phyloP scores from a whole-genome alignment of 179 eudicot species.

The Sideroxylon spinosum region DNA sequence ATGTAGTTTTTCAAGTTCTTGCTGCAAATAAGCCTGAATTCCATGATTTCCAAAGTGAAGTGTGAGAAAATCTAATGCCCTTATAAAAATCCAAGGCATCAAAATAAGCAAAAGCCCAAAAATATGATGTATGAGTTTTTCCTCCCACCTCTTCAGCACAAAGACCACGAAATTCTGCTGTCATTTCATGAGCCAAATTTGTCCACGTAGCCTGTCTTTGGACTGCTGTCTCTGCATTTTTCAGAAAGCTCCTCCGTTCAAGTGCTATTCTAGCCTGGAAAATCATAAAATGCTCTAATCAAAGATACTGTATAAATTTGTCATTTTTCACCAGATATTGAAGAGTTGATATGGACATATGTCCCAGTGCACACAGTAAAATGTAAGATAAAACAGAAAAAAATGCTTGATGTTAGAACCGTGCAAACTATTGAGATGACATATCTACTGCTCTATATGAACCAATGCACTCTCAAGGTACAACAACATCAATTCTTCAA shows the following conservation, averaged over 20 bases:
- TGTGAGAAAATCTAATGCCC: constrained; percentile 4
- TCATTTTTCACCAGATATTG: background rate
- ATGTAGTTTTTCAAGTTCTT: constrained; percentile 92
- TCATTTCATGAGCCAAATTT: constrained; percentile 96
- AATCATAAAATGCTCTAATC: constrained; percentile 1
- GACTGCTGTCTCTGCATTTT: constrained; percentile 88
- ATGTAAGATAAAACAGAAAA: too few relatives aligned
- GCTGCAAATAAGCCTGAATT: constrained; percentile 87
- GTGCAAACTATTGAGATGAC: too few relatives aligned
- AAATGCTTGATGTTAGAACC: background rate
- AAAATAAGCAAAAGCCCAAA: background rate
- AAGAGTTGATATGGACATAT: background rate
- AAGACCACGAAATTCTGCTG: constrained; percentile 96
- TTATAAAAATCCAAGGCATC: too few relatives aligned
- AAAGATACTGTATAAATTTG: background rate
- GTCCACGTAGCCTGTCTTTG: constrained; percentile 96
- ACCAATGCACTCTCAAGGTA: background rate
- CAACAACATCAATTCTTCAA: background rate
- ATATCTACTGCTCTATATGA: background rate
- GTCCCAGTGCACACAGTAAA: background rate
- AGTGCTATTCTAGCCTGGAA: constrained; percentile 92
- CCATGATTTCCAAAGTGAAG: background rate
- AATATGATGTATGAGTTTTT: background rate
- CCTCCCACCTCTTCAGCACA: constrained; percentile 92
- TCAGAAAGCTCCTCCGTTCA: constrained; percentile 75